Evolutionary conservation across 2,329 filamentous ascomycete genomes (phyloP).

Genomic region (Macrophomina tecta): DNA sequence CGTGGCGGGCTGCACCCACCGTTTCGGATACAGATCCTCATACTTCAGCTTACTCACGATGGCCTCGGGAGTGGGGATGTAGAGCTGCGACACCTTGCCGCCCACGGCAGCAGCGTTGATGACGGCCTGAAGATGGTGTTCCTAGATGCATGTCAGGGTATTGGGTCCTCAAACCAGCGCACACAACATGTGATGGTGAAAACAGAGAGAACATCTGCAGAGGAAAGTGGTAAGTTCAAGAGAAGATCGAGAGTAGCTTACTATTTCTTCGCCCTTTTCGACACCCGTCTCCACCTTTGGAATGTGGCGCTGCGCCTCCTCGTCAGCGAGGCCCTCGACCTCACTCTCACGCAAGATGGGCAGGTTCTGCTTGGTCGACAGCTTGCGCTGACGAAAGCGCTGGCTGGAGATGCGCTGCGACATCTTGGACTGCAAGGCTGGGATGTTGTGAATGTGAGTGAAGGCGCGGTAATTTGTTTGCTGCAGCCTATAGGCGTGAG

Average conservation of each 20-base stretch:
- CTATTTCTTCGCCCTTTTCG: slow-evolving; percentile 96
- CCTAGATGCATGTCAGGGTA: slow-evolving; percentile 59
- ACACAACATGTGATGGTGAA: slow-evolving; percentile 33
- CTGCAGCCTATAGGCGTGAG: slow-evolving; percentile 15
- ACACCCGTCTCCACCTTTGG: slow-evolving; percentile 92
- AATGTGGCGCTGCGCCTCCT: slow-evolving; percentile 80
- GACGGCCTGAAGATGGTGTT: slow-evolving; percentile 93
- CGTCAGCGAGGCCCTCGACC: slow-evolving; percentile 85
- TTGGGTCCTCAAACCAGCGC: slow-evolving; percentile 4
- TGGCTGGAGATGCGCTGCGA: slow-evolving; percentile 48
- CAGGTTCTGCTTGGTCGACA: slow-evolving; percentile 87
- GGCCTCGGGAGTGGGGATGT: slow-evolving; percentile 72
- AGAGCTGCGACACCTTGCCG: slow-evolving; percentile 66
- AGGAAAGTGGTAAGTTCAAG: slow-evolving; percentile 31
- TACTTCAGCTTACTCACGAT: slow-evolving; percentile 74
- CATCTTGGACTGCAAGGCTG: slow-evolving; percentile 37
- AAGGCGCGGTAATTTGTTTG: not conserved
- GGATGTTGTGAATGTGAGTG: not conserved
- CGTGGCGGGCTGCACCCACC: slow-evolving; percentile 82
- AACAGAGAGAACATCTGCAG: slow-evolving; percentile 35
- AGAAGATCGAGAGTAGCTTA: slow-evolving; percentile 62
- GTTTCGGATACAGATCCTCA: slow-evolving; percentile 82
- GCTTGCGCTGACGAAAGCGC: slow-evolving; percentile 85
- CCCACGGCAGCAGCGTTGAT: slow-evolving; percentile 68
- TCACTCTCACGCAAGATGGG: slow-evolving; percentile 88